Conservation (phyloP, 1,284 basidiomycete species). For the Kwoniella shivajii region DNA sequence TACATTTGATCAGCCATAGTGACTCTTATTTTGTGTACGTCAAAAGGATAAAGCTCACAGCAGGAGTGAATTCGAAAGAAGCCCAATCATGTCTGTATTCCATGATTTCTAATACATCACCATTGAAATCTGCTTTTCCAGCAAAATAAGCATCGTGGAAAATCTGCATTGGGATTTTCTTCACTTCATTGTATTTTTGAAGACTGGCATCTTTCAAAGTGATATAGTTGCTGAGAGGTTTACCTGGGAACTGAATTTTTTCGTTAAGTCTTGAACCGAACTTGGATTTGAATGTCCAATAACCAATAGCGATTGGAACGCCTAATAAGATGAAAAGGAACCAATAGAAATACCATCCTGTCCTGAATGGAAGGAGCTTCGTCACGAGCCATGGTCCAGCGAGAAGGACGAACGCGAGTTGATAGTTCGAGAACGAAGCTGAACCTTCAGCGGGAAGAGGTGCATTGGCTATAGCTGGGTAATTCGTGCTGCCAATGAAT, state of each 20-base stretch:
- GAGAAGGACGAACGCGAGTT: conserved; percentile 75
- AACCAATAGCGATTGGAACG: conserved; percentile 75
- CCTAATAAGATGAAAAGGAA: conserved; percentile 73
- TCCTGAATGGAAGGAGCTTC: conserved; percentile 66
- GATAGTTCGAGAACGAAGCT: conserved; percentile 76
- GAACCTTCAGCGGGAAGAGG: conserved; percentile 87
- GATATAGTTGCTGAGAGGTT: conserved; percentile 85
- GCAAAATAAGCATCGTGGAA: conserved; percentile 99
- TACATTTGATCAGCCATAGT: conserved; percentile 5
- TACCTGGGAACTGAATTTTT: conserved; percentile 82
- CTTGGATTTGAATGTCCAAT: conserved; percentile 87
- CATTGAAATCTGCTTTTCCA: conserved; percentile 93
- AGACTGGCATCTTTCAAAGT: conserved; percentile 83
- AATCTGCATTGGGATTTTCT: conserved; percentile 96
- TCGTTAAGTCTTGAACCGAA: conserved; percentile 82
- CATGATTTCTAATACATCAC: conserved; percentile 91
- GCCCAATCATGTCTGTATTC: conserved; percentile 97
- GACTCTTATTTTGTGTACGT: background rate
- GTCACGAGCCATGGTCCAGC: conserved; percentile 80
- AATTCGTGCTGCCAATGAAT: conserved; percentile 31
- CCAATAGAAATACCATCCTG: conserved; percentile 71
- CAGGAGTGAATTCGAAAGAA: conserved; percentile 67
- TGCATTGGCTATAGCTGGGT: conserved; percentile 63
- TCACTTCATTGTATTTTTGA: conserved; percentile 72
- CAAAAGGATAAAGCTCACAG: conserved; percentile 29